Evolutionary conservation across 1,139 yeast genomes (phyloP).

Genomic region (Groenewaldozyma sp.): DNA sequence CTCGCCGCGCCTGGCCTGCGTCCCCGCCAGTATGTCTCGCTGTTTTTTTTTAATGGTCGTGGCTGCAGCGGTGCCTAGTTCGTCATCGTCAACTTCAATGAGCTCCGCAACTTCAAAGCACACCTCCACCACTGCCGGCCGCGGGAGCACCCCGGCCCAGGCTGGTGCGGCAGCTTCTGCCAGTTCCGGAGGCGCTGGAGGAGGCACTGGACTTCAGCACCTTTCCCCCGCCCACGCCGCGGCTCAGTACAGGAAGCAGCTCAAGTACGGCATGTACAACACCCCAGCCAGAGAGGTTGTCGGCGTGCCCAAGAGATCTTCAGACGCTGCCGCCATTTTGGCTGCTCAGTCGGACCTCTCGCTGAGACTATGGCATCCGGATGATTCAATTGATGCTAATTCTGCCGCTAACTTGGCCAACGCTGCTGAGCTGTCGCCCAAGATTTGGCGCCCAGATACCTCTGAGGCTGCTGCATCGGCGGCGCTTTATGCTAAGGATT

Average conservation of each 20-base stretch:
- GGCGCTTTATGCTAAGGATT: constrained; percentile 38
- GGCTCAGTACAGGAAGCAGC: constrained; percentile 53
- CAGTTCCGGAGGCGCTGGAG: no score
- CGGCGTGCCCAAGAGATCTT: constrained; percentile 46
- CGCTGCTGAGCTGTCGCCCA: constrained; percentile 22
- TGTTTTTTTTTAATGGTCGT: background rate
- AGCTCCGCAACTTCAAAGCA: no score
- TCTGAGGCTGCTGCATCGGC: constrained; percentile 37
- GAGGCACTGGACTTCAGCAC: no score
- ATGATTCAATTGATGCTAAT: constrained; percentile 25
- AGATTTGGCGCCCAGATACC: constrained; percentile 27
- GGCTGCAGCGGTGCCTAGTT: constrained; percentile 1
- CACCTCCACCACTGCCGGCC: background rate
- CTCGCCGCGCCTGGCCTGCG: background rate
- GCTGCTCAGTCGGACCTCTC: constrained; percentile 30
- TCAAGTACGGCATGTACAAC: constrained; percentile 64
- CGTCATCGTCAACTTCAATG: constrained; percentile 1
- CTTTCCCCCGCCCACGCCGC: constrained; percentile 22
- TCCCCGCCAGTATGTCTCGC: background rate
- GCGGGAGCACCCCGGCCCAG: background rate
- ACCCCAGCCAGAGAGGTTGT: constrained; percentile 59
- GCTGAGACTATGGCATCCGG: constrained; percentile 31
- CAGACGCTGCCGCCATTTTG: constrained; percentile 30
- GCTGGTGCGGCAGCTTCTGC: background rate
- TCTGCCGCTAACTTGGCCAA: constrained; percentile 33